A percentile compares a stretch with the other conserved stretches of the same genome.
phyloP scores from a whole-genome alignment of 2,329 filamentous ascomycete species.

The Alternaria brassicicola region DNA sequence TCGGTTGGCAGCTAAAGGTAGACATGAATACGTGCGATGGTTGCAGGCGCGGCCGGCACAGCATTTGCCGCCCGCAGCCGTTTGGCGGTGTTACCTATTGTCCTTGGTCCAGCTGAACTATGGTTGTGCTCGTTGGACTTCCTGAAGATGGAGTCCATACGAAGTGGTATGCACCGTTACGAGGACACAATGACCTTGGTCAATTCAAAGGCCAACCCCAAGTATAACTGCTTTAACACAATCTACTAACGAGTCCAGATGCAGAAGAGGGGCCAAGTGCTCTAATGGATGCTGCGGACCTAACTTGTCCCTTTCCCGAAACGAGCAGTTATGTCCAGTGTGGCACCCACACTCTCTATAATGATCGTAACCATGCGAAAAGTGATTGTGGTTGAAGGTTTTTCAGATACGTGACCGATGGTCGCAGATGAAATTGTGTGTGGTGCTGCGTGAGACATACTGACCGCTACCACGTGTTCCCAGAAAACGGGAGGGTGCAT shows the following conservation, averaged over 20 bases:
- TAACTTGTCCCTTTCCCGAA: constrained; percentile 30
- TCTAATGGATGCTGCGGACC: constrained; percentile 20
- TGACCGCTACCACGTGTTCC: constrained; percentile 35
- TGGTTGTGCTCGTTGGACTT: neutral
- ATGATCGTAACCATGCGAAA: neutral
- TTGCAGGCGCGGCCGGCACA: constrained; percentile 3
- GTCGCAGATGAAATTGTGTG: neutral
- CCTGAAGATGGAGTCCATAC: neutral
- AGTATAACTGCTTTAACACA: constrained; percentile 11
- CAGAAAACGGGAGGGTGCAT: constrained; percentile 39
- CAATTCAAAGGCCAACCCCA: neutral
- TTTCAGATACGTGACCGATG: constrained; percentile 5
- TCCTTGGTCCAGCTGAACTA: neutral
- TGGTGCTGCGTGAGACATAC: constrained; percentile 35
- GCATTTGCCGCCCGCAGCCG: neutral
- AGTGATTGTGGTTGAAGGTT: constrained; percentile 6
- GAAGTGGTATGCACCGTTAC: neutral
- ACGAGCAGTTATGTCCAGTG: constrained; percentile 16
- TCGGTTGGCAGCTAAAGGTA: neutral
- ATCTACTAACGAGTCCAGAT: constrained; percentile 12
- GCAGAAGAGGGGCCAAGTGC: constrained; percentile 20
- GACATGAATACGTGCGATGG: neutral
- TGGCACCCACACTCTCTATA: neutral
- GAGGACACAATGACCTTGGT: neutral
- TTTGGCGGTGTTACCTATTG: neutral